A percentile compares a stretch with the other conserved stretches of the same genome.
Conservation (phyloP, 2,329 filamentous ascomycete species). For the Epichloe gansuensis region DNA sequence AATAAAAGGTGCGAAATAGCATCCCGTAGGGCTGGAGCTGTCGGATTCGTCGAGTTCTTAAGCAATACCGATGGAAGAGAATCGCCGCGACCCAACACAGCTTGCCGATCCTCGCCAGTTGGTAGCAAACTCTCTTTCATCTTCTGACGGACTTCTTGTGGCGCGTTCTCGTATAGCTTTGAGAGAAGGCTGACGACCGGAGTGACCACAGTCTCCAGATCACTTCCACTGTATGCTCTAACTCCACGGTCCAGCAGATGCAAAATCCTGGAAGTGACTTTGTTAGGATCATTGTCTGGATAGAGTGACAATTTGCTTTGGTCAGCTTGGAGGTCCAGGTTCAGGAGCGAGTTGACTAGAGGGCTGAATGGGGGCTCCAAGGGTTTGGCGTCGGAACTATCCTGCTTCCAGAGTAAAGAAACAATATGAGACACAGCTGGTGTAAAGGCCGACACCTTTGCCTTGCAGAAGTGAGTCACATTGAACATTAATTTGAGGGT, state of each 20-base stretch:
- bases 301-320: conserved; percentile 48
- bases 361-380: conserved; percentile 60
- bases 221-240: conserved; percentile 47
- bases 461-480: conserved; percentile 61
- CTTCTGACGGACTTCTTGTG: conserved; percentile 43
- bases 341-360: conserved; percentile 70
- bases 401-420: conserved; percentile 50
- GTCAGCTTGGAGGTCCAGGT: conserved; percentile 55
- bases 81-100: conserved; percentile 63
- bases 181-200: conserved; percentile 66
- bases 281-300: conserved; percentile 47
- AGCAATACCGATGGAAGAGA: conserved; percentile 68
- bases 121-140: conserved; percentile 64
- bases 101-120: conserved; percentile 59
- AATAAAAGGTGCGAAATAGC: conserved; percentile 72
- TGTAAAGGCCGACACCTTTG: conserved; percentile 50
- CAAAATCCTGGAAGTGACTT: conserved; percentile 53
- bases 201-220: conserved; percentile 61
- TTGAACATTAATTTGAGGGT: conserved; percentile 86
- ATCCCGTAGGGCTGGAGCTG: conserved; percentile 59
- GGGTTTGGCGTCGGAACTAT: conserved; percentile 49
- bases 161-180: conserved; percentile 57
- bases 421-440: conserved; percentile 58
- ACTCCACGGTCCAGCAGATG: conserved; percentile 58
- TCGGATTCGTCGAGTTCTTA: conserved; percentile 61